A percentile compares a stretch with the other conserved stretches of the same genome.
Evolutionary conservation across 2,329 filamentous ascomycete genomes (phyloP).

Genomic region (Eurotiales sp.): DNA sequence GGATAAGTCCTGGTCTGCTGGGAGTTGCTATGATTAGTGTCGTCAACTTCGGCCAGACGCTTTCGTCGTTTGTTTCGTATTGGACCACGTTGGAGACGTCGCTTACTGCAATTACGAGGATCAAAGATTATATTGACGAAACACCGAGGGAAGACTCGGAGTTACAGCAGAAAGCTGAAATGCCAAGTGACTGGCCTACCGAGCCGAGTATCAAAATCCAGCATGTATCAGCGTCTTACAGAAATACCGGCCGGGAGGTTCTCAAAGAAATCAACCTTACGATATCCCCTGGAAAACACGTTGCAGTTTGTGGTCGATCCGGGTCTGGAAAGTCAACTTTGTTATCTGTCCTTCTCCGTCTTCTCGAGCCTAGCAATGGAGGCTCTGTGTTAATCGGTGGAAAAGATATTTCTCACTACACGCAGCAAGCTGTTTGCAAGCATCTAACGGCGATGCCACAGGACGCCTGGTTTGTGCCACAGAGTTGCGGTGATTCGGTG

Average conservation of each 20-base stretch:
- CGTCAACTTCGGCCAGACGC: conserved; percentile 50
- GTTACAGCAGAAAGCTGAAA: conserved; percentile 35
- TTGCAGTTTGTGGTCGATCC: conserved; percentile 39
- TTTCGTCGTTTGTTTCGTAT: conserved; percentile 47
- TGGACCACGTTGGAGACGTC: conserved; percentile 58
- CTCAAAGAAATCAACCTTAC: conserved; percentile 47
- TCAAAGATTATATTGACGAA: conserved; percentile 49
- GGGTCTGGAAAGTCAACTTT: conserved; percentile 21
- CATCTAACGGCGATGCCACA: conserved; percentile 42
- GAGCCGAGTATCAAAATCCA: conserved; percentile 42
- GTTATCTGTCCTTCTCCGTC: conserved; percentile 24
- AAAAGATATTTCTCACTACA: conserved; percentile 36
- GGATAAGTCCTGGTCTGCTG: conserved; percentile 46
- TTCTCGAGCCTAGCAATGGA: conserved; percentile 37
- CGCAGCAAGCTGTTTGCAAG: conserved; percentile 36
- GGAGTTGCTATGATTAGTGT: conserved; percentile 54
- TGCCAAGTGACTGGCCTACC: conserved; percentile 41
- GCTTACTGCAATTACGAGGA: conserved; percentile 53
- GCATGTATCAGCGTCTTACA: conserved; percentile 41
- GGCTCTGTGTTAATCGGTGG: conserved; percentile 42
- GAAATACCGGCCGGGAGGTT: neutral
- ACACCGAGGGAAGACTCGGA: conserved; percentile 42
- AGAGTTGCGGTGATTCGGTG: conserved; percentile 23
- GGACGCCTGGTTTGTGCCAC: conserved; percentile 40
- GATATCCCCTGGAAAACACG: conserved; percentile 40